These are phyloP conservation scores for Kwoniella mangroviensis DNA, from an alignment of 768 basidiomycete genomes.

Conservation along the genomic window DNA sequence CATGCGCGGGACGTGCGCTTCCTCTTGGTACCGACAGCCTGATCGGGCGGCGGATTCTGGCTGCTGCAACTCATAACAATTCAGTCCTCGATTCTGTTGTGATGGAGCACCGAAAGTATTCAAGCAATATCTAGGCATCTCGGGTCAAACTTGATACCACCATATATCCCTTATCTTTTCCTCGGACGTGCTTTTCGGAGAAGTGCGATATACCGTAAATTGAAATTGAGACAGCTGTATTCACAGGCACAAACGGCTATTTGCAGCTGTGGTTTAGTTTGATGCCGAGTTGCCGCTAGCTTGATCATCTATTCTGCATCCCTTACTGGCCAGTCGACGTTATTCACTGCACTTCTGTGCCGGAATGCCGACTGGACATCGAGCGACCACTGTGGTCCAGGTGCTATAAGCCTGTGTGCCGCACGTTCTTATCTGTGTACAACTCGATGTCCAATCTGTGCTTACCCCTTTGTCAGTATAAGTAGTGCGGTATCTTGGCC, in stretches of 20 bases:
- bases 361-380: conserved; percentile 1
- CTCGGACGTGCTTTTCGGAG: conserved; percentile 5
- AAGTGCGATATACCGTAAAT: conserved; percentile 8
- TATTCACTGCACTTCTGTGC: neutral
- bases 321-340: neutral
- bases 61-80: conserved; percentile 1
- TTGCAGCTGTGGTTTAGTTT: neutral
- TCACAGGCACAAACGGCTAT: neutral
- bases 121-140: conserved; percentile 1
- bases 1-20: conserved; percentile 14
- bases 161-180: neutral
- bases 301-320: neutral
- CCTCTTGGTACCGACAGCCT: conserved; percentile 9
- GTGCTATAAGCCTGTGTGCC: neutral
- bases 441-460: neutral
- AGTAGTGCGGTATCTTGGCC: neutral
- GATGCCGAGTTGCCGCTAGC: conserved; percentile 4
- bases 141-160: neutral
- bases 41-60: neutral
- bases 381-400: neutral
- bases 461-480: neutral
- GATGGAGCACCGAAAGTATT: neutral
- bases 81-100: neutral
- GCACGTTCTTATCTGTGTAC: neutral
- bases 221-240: neutral